These are phyloP conservation scores for Fonsecaea multimorphosa DNA, from an alignment of 2,329 filamentous ascomycete species.

Conservation along the genomic window DNA sequence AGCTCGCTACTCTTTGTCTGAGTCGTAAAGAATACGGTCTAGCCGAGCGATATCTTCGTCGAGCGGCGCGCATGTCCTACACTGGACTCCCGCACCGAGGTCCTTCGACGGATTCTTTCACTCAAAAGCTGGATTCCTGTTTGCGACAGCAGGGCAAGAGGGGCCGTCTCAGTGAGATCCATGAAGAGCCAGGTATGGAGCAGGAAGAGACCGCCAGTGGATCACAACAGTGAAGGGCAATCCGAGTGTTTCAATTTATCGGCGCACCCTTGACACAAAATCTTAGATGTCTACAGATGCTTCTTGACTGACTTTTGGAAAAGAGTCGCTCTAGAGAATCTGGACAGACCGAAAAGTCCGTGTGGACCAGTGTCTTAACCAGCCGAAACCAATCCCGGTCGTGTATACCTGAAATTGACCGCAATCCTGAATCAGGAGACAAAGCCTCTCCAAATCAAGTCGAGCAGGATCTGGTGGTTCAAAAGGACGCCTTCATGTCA, in stretches of 20 bases:
- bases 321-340: neutral
- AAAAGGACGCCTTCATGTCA: neutral
- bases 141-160: constrained; percentile 28
- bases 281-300: neutral
- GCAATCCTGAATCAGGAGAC: constrained; percentile 18
- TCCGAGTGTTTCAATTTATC: neutral
- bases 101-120: constrained; percentile 25
- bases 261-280: neutral
- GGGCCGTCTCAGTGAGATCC: neutral
- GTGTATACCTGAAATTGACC: neutral
- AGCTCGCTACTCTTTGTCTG: constrained; percentile 28
- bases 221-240: neutral
- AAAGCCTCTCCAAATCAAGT: neutral
- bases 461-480: neutral
- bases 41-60: constrained; percentile 29
- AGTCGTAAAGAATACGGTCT: constrained; percentile 22
- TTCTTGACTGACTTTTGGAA: neutral
- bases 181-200: neutral
- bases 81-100: constrained; percentile 26
- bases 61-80: constrained; percentile 20
- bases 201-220: neutral
- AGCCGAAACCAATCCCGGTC: neutral
- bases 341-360: neutral
- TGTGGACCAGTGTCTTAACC: constrained; percentile 13
- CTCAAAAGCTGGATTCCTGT: constrained; percentile 18